Conservation (phyloP, 2,329 filamentous ascomycete genomes). For the Exophiala oligosperma region DNA sequence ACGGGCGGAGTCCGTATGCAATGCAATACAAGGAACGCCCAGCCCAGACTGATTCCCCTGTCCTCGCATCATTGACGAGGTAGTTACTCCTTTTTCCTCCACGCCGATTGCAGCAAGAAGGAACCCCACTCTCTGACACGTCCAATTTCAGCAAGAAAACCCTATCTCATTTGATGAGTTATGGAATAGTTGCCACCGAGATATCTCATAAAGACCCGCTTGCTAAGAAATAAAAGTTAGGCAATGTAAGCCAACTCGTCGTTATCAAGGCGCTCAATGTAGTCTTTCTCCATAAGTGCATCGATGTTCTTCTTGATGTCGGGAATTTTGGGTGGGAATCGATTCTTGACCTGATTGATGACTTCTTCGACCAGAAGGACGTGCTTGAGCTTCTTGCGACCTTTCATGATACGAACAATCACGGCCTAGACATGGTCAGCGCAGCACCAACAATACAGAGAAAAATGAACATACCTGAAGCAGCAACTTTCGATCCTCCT, state of each 20-base stretch:
- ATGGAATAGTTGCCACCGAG: not conserved
- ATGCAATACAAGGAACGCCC: not conserved
- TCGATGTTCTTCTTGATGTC: slow-evolving; percentile 99
- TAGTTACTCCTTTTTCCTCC: not conserved
- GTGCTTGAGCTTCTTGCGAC: slow-evolving; percentile 98
- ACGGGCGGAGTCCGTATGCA: not conserved
- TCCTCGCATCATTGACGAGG: not conserved
- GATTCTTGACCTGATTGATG: slow-evolving; percentile 88
- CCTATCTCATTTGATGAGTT: not conserved
- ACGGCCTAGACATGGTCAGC: slow-evolving; percentile 66
- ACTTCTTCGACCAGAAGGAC: slow-evolving; percentile 90
- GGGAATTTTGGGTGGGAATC: slow-evolving; percentile 87
- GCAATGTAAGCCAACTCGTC: slow-evolving; percentile 95
- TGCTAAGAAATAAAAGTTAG: slow-evolving; percentile 46
- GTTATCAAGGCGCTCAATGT: slow-evolving; percentile 90
- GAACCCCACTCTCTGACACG: not conserved
- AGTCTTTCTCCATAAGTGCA: slow-evolving; percentile 97
- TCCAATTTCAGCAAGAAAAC: not conserved
- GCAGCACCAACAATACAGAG: slow-evolving; percentile 32
- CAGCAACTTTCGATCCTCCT: slow-evolving; percentile 94
- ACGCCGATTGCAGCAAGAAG: not conserved
- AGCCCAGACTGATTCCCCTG: not conserved
- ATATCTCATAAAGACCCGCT: not conserved
- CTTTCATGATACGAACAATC: slow-evolving; percentile 99
- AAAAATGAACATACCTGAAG: slow-evolving; percentile 73